phyloP scores from a whole-genome alignment of 2,329 filamentous ascomycete species.

The Lasiodiplodia sp. region DNA sequence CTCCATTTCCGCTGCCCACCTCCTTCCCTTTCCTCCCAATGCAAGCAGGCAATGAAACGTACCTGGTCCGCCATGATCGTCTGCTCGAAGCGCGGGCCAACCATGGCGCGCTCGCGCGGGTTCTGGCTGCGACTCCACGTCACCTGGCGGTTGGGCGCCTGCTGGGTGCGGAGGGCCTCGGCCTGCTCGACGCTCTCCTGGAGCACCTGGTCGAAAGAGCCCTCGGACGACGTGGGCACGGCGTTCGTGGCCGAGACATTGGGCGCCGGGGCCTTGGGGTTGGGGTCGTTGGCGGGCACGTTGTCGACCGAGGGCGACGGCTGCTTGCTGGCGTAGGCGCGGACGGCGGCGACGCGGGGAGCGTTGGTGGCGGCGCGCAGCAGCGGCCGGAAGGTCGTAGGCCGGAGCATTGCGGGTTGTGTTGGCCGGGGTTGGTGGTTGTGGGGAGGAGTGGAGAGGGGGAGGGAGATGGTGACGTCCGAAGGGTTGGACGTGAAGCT shows the following conservation, averaged over 20 bases:
- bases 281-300: slow-evolving; percentile 71
- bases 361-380: slow-evolving; percentile 34
- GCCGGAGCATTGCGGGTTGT: slow-evolving; percentile 33
- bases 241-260: slow-evolving; percentile 70
- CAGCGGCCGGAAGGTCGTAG: slow-evolving; percentile 40
- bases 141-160: slow-evolving; percentile 82
- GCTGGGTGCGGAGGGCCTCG: slow-evolving; percentile 66
- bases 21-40: not conserved
- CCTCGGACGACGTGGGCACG: slow-evolving; percentile 58
- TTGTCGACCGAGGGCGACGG: slow-evolving; percentile 65
- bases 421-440: not conserved
- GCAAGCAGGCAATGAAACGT: slow-evolving; percentile 34
- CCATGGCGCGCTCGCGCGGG: slow-evolving; percentile 83
- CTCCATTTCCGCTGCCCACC: not conserved
- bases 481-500: slow-evolving; percentile 17
- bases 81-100: slow-evolving; percentile 94
- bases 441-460: slow-evolving; percentile 4
- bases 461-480: slow-evolving; percentile 5
- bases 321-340: slow-evolving; percentile 21
- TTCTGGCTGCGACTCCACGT: slow-evolving; percentile 89
- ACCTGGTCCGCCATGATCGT: slow-evolving; percentile 94
- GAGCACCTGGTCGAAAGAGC: slow-evolving; percentile 59
- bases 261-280: slow-evolving; percentile 53
- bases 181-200: slow-evolving; percentile 63
- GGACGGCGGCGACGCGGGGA: slow-evolving; percentile 29